Evolutionary conservation across 352 stramenopile genomes (phyloP).

Genomic region (Phytophthora pluvialis): DNA sequence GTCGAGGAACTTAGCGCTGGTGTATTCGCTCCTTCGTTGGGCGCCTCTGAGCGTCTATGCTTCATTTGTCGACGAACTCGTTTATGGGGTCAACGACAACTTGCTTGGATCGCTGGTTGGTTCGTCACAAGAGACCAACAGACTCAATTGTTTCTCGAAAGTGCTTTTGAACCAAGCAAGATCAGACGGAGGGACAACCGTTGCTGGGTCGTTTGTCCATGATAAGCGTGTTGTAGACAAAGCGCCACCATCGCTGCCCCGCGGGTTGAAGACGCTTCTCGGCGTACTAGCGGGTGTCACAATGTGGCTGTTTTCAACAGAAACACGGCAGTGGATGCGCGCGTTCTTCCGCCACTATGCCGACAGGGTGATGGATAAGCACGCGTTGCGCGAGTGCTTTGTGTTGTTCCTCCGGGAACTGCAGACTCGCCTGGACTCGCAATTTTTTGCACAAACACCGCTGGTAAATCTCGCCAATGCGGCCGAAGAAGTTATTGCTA

Average conservation of each 20-base stretch:
- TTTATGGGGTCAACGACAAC: constrained; percentile 43
- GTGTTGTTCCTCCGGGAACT: constrained; percentile 44
- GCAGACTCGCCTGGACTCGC: constrained; percentile 46
- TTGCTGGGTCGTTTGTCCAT: background rate
- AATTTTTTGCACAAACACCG: constrained; percentile 47
- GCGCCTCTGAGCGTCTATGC: constrained; percentile 53
- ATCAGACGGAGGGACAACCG: background rate
- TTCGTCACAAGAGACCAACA: constrained; percentile 27
- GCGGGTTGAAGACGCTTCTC: constrained; percentile 44
- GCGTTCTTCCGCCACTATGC: constrained; percentile 44
- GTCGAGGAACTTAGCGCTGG: constrained; percentile 60
- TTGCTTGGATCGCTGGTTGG: constrained; percentile 36
- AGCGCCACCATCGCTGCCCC: constrained; percentile 18
- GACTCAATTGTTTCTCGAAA: constrained; percentile 58
- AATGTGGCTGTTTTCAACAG: constrained; percentile 54
- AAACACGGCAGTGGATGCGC: constrained; percentile 46
- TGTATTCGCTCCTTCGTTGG: constrained; percentile 56
- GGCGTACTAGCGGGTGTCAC: constrained; percentile 40
- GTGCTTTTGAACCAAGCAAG: constrained; percentile 42
- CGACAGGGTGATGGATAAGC: constrained; percentile 40
- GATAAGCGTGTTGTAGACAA: background rate
- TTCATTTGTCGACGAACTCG: constrained; percentile 54
- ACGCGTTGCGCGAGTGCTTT: constrained; percentile 45
- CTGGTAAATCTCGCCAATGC: constrained; percentile 43
- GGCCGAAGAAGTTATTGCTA: constrained; percentile 58